These are phyloP conservation scores for Pseudotulostoma volvatum DNA, from an alignment of 495 filamentous ascomycete genomes.

Conservation along the genomic window DNA sequence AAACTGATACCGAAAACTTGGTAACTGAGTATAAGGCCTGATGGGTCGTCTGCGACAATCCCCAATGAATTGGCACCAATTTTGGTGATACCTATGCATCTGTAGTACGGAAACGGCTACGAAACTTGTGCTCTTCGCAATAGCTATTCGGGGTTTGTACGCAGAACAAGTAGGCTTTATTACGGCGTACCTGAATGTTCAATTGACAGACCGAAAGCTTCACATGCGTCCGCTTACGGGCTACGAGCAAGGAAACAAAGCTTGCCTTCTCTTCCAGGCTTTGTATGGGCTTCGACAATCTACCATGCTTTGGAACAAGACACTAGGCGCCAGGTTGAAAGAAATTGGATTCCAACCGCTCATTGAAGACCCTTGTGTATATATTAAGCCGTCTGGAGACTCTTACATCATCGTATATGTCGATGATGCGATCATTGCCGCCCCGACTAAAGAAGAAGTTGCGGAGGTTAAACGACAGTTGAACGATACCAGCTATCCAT, in stretches of 20 bases:
- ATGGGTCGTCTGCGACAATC: slow-evolving; percentile 3
- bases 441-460: slow-evolving; percentile 8
- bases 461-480: slow-evolving; percentile 14
- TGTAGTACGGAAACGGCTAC: background rate
- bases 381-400: background rate
- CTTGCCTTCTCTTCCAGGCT: background rate
- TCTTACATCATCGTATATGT: slow-evolving; percentile 1
- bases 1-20: background rate
- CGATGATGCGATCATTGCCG: slow-evolving; percentile 1
- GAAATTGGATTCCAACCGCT: background rate
- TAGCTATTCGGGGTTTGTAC: background rate
- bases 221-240: background rate
- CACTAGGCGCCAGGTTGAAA: background rate
- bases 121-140: slow-evolving; percentile 4
- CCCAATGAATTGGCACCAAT: slow-evolving; percentile 11
- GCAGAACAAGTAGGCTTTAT: background rate
- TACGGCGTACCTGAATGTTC: background rate
- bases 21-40: background rate
- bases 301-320: background rate
- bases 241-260: background rate
- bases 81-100: slow-evolving; percentile 7
- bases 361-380: slow-evolving; percentile 1
- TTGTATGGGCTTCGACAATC: slow-evolving; percentile 1
- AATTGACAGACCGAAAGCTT: background rate
- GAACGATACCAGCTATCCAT: slow-evolving; percentile 11